Percentiles rank a stretch among this genome's conserved stretches.
Conservation (phyloP, 2,329 filamentous ascomycete genomes). For the Verticillium nonalfalfae region DNA sequence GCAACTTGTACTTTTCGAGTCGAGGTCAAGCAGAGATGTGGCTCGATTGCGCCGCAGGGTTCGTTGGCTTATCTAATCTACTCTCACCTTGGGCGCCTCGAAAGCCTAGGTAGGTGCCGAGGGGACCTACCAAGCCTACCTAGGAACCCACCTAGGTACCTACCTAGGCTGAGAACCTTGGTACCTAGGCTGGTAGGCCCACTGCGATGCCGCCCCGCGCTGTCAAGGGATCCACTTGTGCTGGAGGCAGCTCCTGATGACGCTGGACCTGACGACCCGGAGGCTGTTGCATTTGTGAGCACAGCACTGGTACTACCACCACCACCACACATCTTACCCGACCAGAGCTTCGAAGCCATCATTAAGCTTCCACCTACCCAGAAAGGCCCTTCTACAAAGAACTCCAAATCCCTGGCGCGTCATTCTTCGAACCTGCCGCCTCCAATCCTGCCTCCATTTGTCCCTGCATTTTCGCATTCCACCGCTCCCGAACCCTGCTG, state of each 20-base stretch:
- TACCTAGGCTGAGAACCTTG: no score
- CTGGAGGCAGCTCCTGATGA: background rate
- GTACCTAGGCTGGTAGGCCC: no score
- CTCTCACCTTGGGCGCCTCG: background rate
- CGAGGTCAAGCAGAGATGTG: background rate
- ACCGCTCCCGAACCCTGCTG: background rate
- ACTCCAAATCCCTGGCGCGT: background rate
- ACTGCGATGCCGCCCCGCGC: background rate
- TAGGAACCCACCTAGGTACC: no score
- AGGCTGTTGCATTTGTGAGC: background rate
- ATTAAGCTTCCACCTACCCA: background rate
- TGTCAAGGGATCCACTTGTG: background rate
- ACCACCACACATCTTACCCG: no score
- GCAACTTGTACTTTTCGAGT: background rate
- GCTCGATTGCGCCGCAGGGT: background rate
- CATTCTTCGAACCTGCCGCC: background rate
- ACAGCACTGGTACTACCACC: background rate
- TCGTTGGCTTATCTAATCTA: background rate
- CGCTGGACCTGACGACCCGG: background rate
- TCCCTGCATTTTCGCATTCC: no score
- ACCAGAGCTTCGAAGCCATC: background rate
- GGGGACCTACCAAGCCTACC: no score
- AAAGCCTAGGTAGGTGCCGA: no score
- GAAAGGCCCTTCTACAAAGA: background rate
- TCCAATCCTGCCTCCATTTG: background rate